Evolutionary conservation across 495 filamentous ascomycete genomes (phyloP), one percentile per base, ranked within the genome.

Genomic region (Talaromyces stipitatus): DNA sequence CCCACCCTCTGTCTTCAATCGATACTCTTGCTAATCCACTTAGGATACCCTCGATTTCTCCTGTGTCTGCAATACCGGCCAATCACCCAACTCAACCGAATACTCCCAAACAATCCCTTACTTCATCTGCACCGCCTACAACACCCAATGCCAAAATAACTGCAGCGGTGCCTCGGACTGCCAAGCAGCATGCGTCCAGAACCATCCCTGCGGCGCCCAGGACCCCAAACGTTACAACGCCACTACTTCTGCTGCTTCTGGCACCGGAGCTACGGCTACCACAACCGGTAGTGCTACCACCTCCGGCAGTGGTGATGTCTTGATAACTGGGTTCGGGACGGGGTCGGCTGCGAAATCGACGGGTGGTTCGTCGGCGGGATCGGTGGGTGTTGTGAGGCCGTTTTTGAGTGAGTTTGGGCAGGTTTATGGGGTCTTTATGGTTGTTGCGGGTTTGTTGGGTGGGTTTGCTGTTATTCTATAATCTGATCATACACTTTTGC

Each of bases 81-180:
- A 74, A 59, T 69, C 78, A 33, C 91, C 91, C 60, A 95, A 95
- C 67, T 70, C 88, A 22, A 81, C 87, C 61, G 79, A 95, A 67
- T 96, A 88, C 79, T 88, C 88, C 20, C 81, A 88, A 65, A 96
- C 91, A 4, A 80, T 96, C 27, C 89, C 91, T 7, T 96, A 87
- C 80, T 91, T 84, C 73, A 76, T 86, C 60, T 96, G 91, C 80
- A 82, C 80, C 12, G 79, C 87, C 66, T 81, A 79, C 70, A 85
- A 82, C 62, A 84, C 74, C 66, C 76, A 92, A 61, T 96, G 90
- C 65, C 86, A 88, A 2, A 63, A 60, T 7, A 70, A 61, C 54
- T 95, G 91, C 72, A 55, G 47, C 11, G 66, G 69, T 30, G 70
- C 88, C 68, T 82, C 79, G 57, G 29, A 60, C 32, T 95, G 90